Conservation (phyloP, 2,329 filamentous ascomycete genomes). For the Aureobasidium musti region DNA sequence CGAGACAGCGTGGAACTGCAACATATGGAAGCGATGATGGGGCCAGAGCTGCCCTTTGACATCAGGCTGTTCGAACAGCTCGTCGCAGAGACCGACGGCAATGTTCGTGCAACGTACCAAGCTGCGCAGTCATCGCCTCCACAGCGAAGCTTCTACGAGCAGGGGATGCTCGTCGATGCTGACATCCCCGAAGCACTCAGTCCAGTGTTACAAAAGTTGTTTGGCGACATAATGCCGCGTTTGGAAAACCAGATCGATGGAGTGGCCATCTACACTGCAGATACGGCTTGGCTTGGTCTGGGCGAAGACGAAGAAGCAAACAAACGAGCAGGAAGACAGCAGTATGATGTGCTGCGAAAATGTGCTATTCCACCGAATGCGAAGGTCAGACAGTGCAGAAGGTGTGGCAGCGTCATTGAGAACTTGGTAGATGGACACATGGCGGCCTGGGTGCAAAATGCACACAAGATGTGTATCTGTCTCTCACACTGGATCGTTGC, state of each 20-base stretch:
- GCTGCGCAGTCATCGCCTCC: slow-evolving; percentile 47
- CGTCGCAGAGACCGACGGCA: slow-evolving; percentile 62
- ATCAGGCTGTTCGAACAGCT: slow-evolving; percentile 51
- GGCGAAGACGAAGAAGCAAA: slow-evolving; percentile 57
- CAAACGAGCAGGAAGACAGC: slow-evolving; percentile 61
- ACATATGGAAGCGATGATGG: slow-evolving; percentile 38
- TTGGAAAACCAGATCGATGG: slow-evolving; percentile 64
- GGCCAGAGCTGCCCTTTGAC: slow-evolving; percentile 52
- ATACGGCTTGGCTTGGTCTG: slow-evolving; percentile 69
- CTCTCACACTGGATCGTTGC: slow-evolving; percentile 32
- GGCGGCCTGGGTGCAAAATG: slow-evolving; percentile 39
- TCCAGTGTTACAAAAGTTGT: slow-evolving; percentile 51
- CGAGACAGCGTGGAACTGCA: not conserved
- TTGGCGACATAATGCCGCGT: slow-evolving; percentile 55
- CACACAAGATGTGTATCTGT: slow-evolving; percentile 39
- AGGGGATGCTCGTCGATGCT: slow-evolving; percentile 56
- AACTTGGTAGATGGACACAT: slow-evolving; percentile 42
- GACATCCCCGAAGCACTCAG: slow-evolving; percentile 55
- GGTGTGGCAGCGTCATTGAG: slow-evolving; percentile 52
- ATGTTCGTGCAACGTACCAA: slow-evolving; percentile 61
- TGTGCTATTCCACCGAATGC: slow-evolving; percentile 42
- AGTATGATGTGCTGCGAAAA: slow-evolving; percentile 60
- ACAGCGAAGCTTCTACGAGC: slow-evolving; percentile 51
- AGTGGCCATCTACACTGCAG: slow-evolving; percentile 69
- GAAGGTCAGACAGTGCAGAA: slow-evolving; percentile 47